A percentile compares a stretch with the other conserved stretches of the same genome.
Evolutionary conservation across 495 filamentous ascomycete species (phyloP).

Genomic region (Beverwykella pulmonaria): DNA sequence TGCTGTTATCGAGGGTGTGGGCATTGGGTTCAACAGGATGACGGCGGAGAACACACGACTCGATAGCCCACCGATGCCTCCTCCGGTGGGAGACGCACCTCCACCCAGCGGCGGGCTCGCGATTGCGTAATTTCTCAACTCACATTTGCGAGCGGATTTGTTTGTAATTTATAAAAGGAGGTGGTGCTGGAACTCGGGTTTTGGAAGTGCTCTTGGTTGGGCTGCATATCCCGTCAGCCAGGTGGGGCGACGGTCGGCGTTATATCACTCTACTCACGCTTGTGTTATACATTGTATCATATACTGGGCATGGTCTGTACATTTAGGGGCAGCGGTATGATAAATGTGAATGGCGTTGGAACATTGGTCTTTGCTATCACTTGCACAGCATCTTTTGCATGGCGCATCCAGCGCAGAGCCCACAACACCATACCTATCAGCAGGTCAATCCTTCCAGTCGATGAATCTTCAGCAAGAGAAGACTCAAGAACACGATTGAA

Average conservation of each 20-base stretch:
- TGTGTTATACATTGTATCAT: conserved; percentile 19
- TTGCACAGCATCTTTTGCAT: no score
- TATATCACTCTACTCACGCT: conserved; percentile 28
- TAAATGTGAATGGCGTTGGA: background rate
- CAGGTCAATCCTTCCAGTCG: no score
- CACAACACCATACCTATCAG: no score
- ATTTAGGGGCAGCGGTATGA: background rate
- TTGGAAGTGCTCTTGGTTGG: background rate
- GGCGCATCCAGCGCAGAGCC: no score
- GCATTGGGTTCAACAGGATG: conserved; percentile 96
- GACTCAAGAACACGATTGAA: no score
- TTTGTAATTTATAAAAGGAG: background rate
- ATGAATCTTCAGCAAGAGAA: no score
- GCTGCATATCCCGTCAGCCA: conserved; percentile 26
- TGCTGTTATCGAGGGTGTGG: conserved; percentile 95
- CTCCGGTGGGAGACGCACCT: conserved; percentile 1
- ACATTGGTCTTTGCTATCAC: no score
- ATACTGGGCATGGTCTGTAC: conserved; percentile 14
- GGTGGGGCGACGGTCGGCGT: conserved; percentile 29
- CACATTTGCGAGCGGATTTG: background rate
- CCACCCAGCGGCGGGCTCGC: background rate
- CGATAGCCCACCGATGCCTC: conserved; percentile 56
- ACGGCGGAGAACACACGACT: conserved; percentile 89
- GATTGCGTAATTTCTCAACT: conserved; percentile 1
- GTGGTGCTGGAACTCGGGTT: background rate